Evolutionary conservation across 495 filamentous ascomycete species (phyloP).

Genomic region (Xylaria intraflava): DNA sequence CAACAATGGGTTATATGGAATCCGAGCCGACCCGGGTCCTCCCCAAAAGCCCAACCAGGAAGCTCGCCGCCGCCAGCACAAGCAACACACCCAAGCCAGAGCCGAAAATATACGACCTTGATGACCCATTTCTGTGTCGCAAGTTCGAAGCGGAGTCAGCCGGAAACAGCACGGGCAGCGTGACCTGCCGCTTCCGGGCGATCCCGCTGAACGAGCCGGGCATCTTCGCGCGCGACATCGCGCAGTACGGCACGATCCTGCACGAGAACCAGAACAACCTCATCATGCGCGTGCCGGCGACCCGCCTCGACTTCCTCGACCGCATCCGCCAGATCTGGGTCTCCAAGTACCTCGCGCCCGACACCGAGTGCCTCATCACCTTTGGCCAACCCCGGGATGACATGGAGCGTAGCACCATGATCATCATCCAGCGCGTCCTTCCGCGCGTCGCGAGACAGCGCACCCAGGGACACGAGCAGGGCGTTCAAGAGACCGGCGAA

Average conservation of each 20-base stretch:
- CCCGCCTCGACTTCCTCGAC: not conserved
- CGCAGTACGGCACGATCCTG: slow-evolving; percentile 10
- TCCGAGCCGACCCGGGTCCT: not conserved
- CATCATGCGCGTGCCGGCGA: not conserved
- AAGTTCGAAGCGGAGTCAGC: not conserved
- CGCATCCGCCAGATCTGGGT: slow-evolving; percentile 15
- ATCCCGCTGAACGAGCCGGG: not conserved
- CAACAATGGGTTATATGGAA: not conserved
- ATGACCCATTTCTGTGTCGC: not conserved
- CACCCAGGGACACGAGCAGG: too few species aligned
- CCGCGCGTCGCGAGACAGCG: too few species aligned
- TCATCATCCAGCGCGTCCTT: slow-evolving; percentile 4
- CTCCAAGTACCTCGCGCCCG: slow-evolving; percentile 8
- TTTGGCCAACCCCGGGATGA: not conserved
- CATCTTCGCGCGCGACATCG: not conserved
- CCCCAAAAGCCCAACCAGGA: too few species aligned
- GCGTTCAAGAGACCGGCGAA: too few species aligned
- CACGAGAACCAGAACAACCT: slow-evolving; percentile 10
- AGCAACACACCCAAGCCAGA: not conserved
- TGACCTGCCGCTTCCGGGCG: slow-evolving; percentile 10
- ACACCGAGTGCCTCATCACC: slow-evolving; percentile 4
- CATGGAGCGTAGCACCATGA: not conserved
- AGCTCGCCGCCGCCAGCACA: not conserved
- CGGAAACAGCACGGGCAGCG: not conserved
- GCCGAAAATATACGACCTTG: slow-evolving; percentile 7